Percentiles rank a stretch among this genome's conserved stretches.
phyloP scores from a whole-genome alignment of 768 basidiomycete genomes.

The Leccinum subgranulosum region DNA sequence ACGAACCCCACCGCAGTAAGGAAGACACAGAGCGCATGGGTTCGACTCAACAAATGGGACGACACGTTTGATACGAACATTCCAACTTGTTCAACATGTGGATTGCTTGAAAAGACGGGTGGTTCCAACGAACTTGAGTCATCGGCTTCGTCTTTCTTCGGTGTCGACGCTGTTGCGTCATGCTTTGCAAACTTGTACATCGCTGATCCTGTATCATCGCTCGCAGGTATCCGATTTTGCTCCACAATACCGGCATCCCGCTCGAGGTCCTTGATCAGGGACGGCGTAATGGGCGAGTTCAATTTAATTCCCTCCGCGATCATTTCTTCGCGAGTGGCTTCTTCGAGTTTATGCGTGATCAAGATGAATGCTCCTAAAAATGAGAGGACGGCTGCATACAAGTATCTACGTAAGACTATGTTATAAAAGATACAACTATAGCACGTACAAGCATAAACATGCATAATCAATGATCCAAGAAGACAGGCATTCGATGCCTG shows the following conservation, averaged over 20 bases:
- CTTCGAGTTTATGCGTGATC: slow-evolving; percentile 50
- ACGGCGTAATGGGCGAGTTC: slow-evolving; percentile 17
- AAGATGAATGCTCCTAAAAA: slow-evolving; percentile 58
- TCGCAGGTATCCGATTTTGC: not conserved
- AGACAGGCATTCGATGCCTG: slow-evolving; percentile 45
- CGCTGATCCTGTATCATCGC: not conserved
- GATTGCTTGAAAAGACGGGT: slow-evolving; percentile 41
- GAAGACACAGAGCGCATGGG: slow-evolving; percentile 47
- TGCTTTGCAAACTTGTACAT: not conserved
- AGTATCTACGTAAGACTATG: not conserved
- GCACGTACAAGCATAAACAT: slow-evolving; percentile 47
- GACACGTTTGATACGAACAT: slow-evolving; percentile 40
- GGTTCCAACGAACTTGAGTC: slow-evolving; percentile 16
- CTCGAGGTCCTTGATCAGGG: slow-evolving; percentile 13
- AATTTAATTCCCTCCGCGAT: slow-evolving; percentile 33
- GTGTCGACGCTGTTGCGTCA: not conserved
- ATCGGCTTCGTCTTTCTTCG: not conserved
- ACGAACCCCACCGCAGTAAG: slow-evolving; percentile 47
- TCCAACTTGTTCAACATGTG: slow-evolving; percentile 51
- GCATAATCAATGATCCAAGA: slow-evolving; percentile 50
- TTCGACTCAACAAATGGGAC: slow-evolving; percentile 45
- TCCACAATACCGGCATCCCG: not conserved
- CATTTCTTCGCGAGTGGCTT: slow-evolving; percentile 47
- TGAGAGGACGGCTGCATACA: slow-evolving; percentile 37
- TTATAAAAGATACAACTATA: not conserved